A percentile compares a stretch with the other conserved stretches of the same genome.
These are phyloP conservation scores for Cryphonectria radicalis DNA, from an alignment of 2,329 filamentous ascomycete genomes.

Conservation along the genomic window DNA sequence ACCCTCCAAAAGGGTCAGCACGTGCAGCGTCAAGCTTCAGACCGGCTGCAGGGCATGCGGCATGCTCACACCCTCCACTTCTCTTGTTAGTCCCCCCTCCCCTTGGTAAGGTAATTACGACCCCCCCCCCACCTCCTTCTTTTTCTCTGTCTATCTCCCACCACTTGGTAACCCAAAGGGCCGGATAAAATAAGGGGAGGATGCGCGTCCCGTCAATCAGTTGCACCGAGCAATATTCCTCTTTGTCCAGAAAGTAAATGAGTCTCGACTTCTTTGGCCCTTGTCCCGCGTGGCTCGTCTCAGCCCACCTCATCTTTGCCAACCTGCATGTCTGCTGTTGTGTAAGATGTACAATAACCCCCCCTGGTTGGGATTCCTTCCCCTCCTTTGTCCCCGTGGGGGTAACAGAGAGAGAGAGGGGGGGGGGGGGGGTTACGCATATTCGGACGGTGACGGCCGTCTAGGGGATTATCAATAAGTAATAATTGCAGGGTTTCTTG, in stretches of 20 bases:
- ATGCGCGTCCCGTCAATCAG: neutral
- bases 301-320: conserved; percentile 6
- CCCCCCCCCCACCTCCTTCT: neutral
- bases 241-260: neutral
- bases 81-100: neutral
- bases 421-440: neutral
- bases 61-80: neutral
- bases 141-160: neutral
- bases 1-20: neutral
- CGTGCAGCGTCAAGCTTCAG: conserved; percentile 9
- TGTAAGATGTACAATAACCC: conserved; percentile 1
- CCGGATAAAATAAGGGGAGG: neutral
- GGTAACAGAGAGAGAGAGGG: neutral
- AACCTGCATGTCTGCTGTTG: neutral
- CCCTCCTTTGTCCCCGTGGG: too few relatives aligned
- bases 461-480: neutral
- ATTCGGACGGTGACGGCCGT: conserved; percentile 3
- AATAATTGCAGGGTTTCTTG: neutral
- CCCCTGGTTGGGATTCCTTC: too few relatives aligned
- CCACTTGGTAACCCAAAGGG: neutral
- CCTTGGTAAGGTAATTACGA: neutral
- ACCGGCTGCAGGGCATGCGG: conserved; percentile 13
- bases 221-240: neutral
- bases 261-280: neutral
- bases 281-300: neutral